These are phyloP conservation scores for Trichomonas tenax DNA, from an alignment of 208 protist species.

Conservation along the genomic window DNA sequence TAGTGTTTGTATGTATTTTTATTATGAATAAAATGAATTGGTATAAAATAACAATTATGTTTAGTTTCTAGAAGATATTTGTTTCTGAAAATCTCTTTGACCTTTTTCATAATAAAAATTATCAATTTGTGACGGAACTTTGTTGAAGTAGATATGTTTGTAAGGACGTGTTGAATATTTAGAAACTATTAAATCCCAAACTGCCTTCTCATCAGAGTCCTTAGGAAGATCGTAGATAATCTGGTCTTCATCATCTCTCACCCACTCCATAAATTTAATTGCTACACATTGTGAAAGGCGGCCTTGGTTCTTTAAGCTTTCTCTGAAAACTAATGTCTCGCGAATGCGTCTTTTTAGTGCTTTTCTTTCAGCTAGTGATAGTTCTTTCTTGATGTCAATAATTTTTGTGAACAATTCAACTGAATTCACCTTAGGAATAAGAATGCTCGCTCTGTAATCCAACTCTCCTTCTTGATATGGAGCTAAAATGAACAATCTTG, in stretches of 20 bases:
- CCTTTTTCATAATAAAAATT: not conserved
- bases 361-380: not conserved
- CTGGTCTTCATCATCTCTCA: not conserved
- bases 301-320: not conserved
- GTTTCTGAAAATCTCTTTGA: not conserved
- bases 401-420: not conserved
- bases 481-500: not conserved
- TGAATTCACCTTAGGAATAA: not conserved
- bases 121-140: not conserved
- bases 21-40: no score
- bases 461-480: not conserved
- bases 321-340: not conserved
- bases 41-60: no score
- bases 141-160: not conserved
- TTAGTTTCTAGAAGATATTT: no score
- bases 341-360: not conserved
- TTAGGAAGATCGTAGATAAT: not conserved
- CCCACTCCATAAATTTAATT: not conserved
- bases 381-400: not conserved
- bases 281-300: not conserved
- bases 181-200: not conserved
- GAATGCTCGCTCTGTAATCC: not conserved
- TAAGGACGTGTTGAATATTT: not conserved
- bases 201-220: not conserved
- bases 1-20: not conserved